Base-by-base conservation (phyloP, 257 asterid genomes). In the Fraxinus cuspidata region DNA sequence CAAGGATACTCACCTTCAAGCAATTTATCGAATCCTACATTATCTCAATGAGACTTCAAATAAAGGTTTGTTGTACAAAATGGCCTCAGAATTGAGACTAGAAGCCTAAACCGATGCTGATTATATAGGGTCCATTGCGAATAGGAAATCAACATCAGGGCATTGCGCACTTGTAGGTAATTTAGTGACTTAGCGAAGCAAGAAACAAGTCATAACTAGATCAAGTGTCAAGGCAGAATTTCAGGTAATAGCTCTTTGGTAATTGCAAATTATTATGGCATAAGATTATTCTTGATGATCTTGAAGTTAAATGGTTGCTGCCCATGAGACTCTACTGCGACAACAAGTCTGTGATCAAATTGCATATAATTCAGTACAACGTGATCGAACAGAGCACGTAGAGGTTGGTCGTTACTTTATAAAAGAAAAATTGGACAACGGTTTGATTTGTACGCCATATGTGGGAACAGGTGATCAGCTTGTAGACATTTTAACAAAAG, bases 381-480 rank as follows among this genome's bases (percentile, higher is more conserved):
- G 28, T 28, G 66, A 73, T 73, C 77, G 5, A 63, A 63, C 34
- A 25, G 9, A 63, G 11, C 69, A 23, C 16, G 9, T 63, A 8
- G 29, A 63, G 13, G 35, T 49, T 3, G 66, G 49, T 42, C 19
- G 38, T 7, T 9, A 35, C 38, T 35, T 35, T 35, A 6, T 35
- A 0, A 35, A 35, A 5, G 38, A 35, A 35, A 73, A 73, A 7
- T 44, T 49, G 11, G 76, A 73, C 47, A 47, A 21, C 13, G 28
- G 66, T 27, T 49, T 47, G 13, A 73, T 73, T 13, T 37, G 63
- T 7, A 73, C 67, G 7, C 76, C 67, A 23, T 73, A 73, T n/a
- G 67, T 25, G 2, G 8, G 11, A n/a, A 73, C 66, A 28, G 7
- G 47, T 44, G 10, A 44, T 21, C 77, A 73, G 18, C 44, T 47